Conservation (phyloP, 2,329 filamentous ascomycete species). For the Chaetomiaceae sp. region DNA sequence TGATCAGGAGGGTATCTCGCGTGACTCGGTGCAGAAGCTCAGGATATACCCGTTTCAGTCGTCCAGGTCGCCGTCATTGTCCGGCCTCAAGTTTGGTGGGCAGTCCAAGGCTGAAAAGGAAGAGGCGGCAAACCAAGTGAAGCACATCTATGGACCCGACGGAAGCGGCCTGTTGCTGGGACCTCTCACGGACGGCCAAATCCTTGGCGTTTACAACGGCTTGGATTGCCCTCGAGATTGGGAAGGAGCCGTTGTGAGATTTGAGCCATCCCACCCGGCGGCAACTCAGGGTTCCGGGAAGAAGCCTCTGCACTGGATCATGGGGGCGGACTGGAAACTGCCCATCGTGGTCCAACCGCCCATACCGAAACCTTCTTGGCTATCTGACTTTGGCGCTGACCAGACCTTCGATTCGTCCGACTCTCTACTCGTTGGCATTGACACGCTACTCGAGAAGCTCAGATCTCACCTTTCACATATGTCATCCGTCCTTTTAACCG, state of each 20-base stretch:
- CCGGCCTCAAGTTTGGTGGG: constrained; percentile 77
- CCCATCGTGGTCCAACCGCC: constrained; percentile 70
- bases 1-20: constrained; percentile 33
- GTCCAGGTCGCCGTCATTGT: constrained; percentile 46
- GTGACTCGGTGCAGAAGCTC: constrained; percentile 45
- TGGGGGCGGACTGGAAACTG: constrained; percentile 69
- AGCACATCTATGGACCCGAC: constrained; percentile 60
- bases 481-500: constrained; percentile 84
- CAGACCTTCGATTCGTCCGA: constrained; percentile 40
- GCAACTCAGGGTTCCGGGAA: constrained; percentile 40
- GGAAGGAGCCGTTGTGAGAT: constrained; percentile 77
- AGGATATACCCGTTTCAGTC: constrained; percentile 76
- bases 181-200: constrained; percentile 81
- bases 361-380: constrained; percentile 58
- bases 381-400: constrained; percentile 48
- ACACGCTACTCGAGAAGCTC: constrained; percentile 65
- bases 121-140: constrained; percentile 65
- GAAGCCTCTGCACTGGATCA: constrained; percentile 59
- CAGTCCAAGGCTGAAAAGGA: constrained; percentile 79
- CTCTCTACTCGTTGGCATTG: constrained; percentile 74
- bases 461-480: constrained; percentile 72
- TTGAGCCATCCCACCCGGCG: constrained; percentile 52
- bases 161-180: constrained; percentile 67
- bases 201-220: constrained; percentile 56
- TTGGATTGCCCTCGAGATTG: constrained; percentile 56